Evolutionary conservation across 139 green algal species (phyloP).

Genomic region (Chlorella vulgaris): DNA sequence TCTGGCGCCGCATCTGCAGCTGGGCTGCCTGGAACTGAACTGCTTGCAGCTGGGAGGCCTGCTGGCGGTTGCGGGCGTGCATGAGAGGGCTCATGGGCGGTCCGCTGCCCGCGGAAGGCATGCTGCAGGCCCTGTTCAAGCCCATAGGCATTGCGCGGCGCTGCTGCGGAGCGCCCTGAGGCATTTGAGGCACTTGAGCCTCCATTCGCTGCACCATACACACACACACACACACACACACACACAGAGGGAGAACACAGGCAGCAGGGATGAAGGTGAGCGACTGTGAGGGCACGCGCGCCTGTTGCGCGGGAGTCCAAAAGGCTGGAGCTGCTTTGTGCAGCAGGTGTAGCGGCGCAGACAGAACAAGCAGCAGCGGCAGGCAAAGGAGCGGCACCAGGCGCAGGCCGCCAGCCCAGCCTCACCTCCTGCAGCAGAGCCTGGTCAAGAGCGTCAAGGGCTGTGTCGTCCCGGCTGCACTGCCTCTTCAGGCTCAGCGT

Average conservation of each 20-base stretch:
- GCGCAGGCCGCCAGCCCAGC: neutral
- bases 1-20: neutral
- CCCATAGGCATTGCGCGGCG: too few species aligned
- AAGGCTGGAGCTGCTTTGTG: too few species aligned
- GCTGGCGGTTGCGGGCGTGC: neutral
- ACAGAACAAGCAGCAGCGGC: neutral
- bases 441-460: conserved; percentile 1
- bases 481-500: conserved; percentile 19
- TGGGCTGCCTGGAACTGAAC: neutral
- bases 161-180: neutral
- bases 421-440: conserved; percentile 21
- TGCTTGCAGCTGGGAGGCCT: neutral
- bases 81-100: neutral
- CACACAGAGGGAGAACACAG: too few species aligned
- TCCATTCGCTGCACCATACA: too few species aligned
- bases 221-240: too few species aligned
- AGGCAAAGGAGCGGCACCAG: neutral
- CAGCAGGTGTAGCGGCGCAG: neutral
- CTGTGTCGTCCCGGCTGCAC: neutral
- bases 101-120: neutral
- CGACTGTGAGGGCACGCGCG: too few species aligned
- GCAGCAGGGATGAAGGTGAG: too few species aligned
- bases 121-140: neutral
- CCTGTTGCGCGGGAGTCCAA: too few species aligned
- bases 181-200: neutral